Evolutionary conservation across 2,329 filamentous ascomycete genomes (phyloP).

Genomic region (Fusarium odoratissimum): DNA sequence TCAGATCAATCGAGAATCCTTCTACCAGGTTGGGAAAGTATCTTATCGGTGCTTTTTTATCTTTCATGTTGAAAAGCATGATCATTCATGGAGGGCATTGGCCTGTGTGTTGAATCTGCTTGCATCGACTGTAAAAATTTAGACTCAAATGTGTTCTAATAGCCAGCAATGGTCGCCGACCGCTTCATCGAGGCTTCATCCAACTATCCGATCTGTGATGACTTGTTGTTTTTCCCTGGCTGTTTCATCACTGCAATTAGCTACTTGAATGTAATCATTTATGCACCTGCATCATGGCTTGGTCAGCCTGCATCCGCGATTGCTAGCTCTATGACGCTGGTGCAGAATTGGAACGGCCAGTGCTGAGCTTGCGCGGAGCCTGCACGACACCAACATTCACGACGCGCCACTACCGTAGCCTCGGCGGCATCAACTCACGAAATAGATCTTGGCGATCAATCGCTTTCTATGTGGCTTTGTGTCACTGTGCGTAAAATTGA

Average conservation of each 20-base stretch:
- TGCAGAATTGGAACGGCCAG: no score
- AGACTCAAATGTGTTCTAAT: accelerated
- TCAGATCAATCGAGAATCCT: neutral
- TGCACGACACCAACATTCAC: neutral
- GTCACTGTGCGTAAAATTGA: no score
- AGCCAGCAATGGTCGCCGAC: accelerated
- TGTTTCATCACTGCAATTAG: neutral
- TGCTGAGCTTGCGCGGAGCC: neutral
- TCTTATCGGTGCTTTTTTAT: accelerated
- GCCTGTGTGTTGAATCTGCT: accelerated
- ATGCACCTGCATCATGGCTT: accelerated
- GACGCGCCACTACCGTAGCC: neutral
- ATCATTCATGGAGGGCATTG: no score
- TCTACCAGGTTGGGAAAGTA: accelerated
- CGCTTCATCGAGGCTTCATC: accelerated
- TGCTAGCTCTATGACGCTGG: neutral
- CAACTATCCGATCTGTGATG: accelerated
- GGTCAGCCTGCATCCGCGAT: neutral
- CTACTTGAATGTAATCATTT: neutral
- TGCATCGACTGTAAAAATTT: accelerated
- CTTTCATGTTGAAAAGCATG: no score
- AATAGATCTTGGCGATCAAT: accelerated
- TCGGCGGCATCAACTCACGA: neutral
- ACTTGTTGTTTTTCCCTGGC: accelerated
- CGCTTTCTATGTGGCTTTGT: neutral